Evolutionary conservation across 2,329 filamentous ascomycete genomes (phyloP).

Genomic region (Ophiocordyceps robertsii): DNA sequence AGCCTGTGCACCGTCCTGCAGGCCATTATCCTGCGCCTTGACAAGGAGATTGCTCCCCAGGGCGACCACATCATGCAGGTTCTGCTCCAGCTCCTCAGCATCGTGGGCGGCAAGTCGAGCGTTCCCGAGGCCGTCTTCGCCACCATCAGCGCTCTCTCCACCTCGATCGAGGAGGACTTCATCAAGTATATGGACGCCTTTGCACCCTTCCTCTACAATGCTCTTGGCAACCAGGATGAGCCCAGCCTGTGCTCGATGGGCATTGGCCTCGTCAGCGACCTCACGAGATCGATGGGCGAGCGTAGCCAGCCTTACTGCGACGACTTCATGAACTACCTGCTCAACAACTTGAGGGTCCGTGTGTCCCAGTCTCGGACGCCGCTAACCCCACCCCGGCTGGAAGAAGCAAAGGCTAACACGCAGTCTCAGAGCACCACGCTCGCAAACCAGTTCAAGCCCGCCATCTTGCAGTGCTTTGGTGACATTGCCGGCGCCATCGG

Average conservation of each 20-base stretch:
- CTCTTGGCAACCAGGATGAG: slow-evolving; percentile 90
- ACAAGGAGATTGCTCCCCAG: slow-evolving; percentile 80
- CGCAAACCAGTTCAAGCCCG: slow-evolving; percentile 93
- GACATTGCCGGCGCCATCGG: slow-evolving; percentile 93
- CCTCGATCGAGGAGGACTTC: slow-evolving; percentile 84
- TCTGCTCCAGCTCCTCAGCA: slow-evolving; percentile 66
- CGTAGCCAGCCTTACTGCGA: slow-evolving; percentile 93
- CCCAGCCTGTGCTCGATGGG: slow-evolving; percentile 90
- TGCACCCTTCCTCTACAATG: slow-evolving; percentile 82
- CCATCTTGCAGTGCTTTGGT: slow-evolving; percentile 94
- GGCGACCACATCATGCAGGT: slow-evolving; percentile 90
- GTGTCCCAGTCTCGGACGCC: not conserved
- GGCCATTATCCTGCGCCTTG: slow-evolving; percentile 80
- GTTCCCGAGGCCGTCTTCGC: slow-evolving; percentile 92
- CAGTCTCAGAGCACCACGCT: slow-evolving; percentile 57
- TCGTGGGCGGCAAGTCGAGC: slow-evolving; percentile 71
- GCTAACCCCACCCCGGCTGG: not conserved
- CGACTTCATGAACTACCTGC: slow-evolving; percentile 92
- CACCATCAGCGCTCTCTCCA: slow-evolving; percentile 81
- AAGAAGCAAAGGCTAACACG: not conserved
- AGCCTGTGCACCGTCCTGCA: slow-evolving; percentile 85
- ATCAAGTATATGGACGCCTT: slow-evolving; percentile 97
- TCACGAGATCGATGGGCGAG: slow-evolving; percentile 80
- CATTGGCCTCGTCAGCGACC: slow-evolving; percentile 93
- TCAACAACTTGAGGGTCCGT: slow-evolving; percentile 75